Evolutionary conservation across 2,329 filamentous ascomycete species (phyloP).

Genomic region (Sarocladium brachiariae): DNA sequence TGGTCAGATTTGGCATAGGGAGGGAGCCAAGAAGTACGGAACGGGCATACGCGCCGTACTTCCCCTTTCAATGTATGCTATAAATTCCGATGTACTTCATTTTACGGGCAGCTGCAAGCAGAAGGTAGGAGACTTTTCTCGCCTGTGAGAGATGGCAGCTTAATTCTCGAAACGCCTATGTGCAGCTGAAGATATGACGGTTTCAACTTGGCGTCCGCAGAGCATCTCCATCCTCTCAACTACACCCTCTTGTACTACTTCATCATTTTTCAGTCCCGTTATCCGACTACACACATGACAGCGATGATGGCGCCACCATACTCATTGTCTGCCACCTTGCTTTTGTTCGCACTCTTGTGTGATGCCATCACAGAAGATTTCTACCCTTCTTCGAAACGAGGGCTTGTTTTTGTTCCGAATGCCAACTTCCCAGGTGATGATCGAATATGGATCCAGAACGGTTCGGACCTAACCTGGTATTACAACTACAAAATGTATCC

Average conservation of each 20-base stretch:
- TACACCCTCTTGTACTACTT: not conserved
- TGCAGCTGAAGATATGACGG: not conserved
- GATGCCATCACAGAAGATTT: slow-evolving; percentile 43
- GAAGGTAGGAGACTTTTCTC: no score
- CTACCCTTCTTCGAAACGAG: slow-evolving; percentile 36
- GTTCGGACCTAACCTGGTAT: slow-evolving; percentile 68
- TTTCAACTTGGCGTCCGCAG: not conserved
- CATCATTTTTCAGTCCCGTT: not conserved
- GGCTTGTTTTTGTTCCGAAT: slow-evolving; percentile 62
- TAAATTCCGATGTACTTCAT: no score
- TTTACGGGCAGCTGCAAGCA: no score
- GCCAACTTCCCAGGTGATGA: slow-evolving; percentile 53
- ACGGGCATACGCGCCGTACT: no score
- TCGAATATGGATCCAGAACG: slow-evolving; percentile 51
- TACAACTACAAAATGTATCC: slow-evolving; percentile 67
- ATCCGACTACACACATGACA: not conserved
- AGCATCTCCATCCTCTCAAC: not conserved
- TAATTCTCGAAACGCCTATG: not conserved
- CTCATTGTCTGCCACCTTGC: slow-evolving; percentile 13
- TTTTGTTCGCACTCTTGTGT: slow-evolving; percentile 17
- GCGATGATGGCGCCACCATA: not conserved
- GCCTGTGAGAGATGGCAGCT: no score
- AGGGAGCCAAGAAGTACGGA: no score
- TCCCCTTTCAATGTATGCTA: no score
- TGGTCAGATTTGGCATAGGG: no score